phyloP scores from a whole-genome alignment of 2,329 filamentous ascomycete species.

The Basipetospora chlamydospora region DNA sequence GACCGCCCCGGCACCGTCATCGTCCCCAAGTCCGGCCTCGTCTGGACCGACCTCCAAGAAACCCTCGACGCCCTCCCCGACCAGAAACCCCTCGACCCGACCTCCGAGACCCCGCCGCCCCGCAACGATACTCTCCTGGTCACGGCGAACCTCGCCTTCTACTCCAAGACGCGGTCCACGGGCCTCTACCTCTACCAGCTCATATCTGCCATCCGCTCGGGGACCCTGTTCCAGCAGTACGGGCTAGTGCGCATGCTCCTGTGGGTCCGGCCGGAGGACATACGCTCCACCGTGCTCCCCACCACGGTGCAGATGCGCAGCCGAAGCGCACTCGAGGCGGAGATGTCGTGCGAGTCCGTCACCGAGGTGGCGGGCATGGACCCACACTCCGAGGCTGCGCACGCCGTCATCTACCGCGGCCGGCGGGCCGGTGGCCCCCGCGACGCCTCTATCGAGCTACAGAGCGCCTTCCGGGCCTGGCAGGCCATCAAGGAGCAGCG shows the following conservation, averaged over 20 bases:
- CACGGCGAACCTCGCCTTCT: slow-evolving; percentile 49
- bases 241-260: slow-evolving; percentile 68
- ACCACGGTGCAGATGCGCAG: slow-evolving; percentile 38
- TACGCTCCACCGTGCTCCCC: slow-evolving; percentile 40
- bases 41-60: slow-evolving; percentile 42
- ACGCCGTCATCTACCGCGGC: slow-evolving; percentile 27
- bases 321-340: slow-evolving; percentile 42
- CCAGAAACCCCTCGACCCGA: slow-evolving; percentile 29
- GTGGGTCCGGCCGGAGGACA: slow-evolving; percentile 52
- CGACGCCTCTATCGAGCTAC: slow-evolving; percentile 31
- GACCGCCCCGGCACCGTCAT: slow-evolving; percentile 32
- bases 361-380: slow-evolving; percentile 39
- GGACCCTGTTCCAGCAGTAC: slow-evolving; percentile 54
- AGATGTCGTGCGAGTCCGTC: slow-evolving; percentile 44
- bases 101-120: slow-evolving; percentile 25
- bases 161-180: slow-evolving; percentile 34
- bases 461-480: slow-evolving; percentile 24
- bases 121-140: slow-evolving; percentile 64
- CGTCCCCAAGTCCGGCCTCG: slow-evolving; percentile 40
- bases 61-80: slow-evolving; percentile 38
- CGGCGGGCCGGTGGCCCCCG: slow-evolving; percentile 18
- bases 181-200: slow-evolving; percentile 48
- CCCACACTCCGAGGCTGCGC: slow-evolving; percentile 13
- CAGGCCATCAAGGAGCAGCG: slow-evolving; percentile 27
- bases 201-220: slow-evolving; percentile 39